Base-by-base conservation (phyloP, 495 filamentous ascomycete species). In the Hypomontagnella monticulosa region DNA sequence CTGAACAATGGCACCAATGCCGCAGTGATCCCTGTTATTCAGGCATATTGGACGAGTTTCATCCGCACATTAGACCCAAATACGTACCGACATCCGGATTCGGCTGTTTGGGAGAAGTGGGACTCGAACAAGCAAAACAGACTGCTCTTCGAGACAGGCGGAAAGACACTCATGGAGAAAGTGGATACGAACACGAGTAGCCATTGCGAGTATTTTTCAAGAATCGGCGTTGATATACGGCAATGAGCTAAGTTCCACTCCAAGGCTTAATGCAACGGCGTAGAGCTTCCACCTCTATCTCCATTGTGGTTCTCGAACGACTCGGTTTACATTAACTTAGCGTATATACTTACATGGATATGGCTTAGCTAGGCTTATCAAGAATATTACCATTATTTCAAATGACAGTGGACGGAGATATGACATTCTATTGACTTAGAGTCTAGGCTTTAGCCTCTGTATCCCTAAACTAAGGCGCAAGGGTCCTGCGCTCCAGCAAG, bases 11-110 rank as follows among this genome's bases (percentile, higher is more conserved):
- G 73, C 47, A 76, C 65, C 2, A 88, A 89, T 58, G 79, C 73
- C 11, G 67, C 72, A 0, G 83, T 87, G 4, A 73, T 85, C 18
- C 80, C 84, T 0, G 75, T 87, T 2, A 83, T 91, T 63, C 87
- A 90, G 63, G 81, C 78, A 0, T 91, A 91, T 69, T 90, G 86
- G 88, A 81, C 84, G 1, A 89, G 86, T 63, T 92, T 91, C 71
- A 86, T 91, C 57, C 75, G 81, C 49, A 79, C 79, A 0, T 83
- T 85, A 57, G 78, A 92, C 74, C 89, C 89, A 18, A 91, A 92
- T 68, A 83, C 61, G 16, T 68, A 77, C 52, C 78, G 81, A 34
- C 50, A 74, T 18, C 15, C 66, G 5, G 78, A 72, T 1, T 69
- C 73, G 18, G 71, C 74, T 0, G 33, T 27, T 0, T 78, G 76